These are phyloP conservation scores for Parathielavia hyrcaniae DNA, from an alignment of 495 filamentous ascomycete genomes.

Conservation along the genomic window DNA sequence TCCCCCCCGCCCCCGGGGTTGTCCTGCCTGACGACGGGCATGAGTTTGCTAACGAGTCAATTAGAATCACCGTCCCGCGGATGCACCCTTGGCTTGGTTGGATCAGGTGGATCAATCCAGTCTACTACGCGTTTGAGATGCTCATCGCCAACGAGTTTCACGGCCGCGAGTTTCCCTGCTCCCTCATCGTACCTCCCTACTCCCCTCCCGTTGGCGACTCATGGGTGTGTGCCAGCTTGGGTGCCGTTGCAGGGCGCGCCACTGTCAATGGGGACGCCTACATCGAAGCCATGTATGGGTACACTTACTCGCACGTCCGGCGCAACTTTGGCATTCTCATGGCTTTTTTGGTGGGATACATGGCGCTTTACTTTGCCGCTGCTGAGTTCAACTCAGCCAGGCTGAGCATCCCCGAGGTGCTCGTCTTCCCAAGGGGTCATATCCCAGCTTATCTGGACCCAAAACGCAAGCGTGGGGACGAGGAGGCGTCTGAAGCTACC, in stretches of 20 bases:
- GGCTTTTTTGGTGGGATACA: constrained; percentile 61
- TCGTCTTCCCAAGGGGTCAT: constrained; percentile 31
- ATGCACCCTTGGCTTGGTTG: constrained; percentile 82
- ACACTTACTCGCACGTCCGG: constrained; percentile 62
- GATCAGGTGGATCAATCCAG: constrained; percentile 75
- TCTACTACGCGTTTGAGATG: constrained; percentile 70
- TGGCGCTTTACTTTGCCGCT: constrained; percentile 59
- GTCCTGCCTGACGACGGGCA: no score
- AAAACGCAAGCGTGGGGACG: constrained; percentile 20
- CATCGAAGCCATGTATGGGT: constrained; percentile 50
- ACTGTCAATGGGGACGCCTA: constrained; percentile 59
- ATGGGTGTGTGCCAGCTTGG: constrained; percentile 49
- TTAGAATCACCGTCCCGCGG: constrained; percentile 54
- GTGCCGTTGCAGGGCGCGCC: constrained; percentile 45
- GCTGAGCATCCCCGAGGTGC: constrained; percentile 27
- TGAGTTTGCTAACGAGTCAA: not conserved
- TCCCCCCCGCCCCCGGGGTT: not conserved
- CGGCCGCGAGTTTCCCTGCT: constrained; percentile 40
- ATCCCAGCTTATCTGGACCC: constrained; percentile 21
- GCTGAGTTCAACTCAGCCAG: constrained; percentile 46
- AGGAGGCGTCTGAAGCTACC: constrained; percentile 35
- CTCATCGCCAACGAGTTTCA: constrained; percentile 69
- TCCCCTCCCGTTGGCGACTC: constrained; percentile 33
- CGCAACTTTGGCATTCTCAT: constrained; percentile 72
- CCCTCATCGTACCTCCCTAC: constrained; percentile 41